Percentiles rank a stretch among this genome's conserved stretches.
These are phyloP conservation scores for Sporothrix schenckii DNA, from an alignment of 2,329 filamentous ascomycete genomes.

Conservation along the genomic window DNA sequence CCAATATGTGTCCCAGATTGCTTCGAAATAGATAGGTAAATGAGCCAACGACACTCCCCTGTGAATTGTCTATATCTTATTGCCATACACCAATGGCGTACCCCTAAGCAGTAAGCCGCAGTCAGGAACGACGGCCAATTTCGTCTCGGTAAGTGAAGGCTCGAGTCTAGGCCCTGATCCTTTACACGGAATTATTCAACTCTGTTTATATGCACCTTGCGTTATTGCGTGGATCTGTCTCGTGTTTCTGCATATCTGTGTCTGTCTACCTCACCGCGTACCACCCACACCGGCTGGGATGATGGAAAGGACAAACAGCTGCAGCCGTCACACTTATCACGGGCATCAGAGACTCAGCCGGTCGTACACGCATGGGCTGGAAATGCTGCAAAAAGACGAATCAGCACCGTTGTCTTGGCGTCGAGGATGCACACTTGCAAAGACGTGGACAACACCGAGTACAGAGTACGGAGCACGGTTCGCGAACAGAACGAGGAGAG, in stretches of 20 bases:
- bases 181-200: not conserved
- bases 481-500: not conserved
- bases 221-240: constrained; percentile 5
- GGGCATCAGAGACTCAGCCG: not conserved
- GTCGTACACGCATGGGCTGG: constrained; percentile 1
- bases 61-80: no score
- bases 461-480: not conserved
- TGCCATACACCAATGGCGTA: not conserved
- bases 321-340: not conserved
- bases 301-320: not conserved
- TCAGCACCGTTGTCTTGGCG: not conserved
- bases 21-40: not conserved
- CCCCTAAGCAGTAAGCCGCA: not conserved
- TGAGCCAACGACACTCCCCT: not conserved
- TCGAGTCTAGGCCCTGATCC: not conserved
- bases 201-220: constrained; percentile 2
- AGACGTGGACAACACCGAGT: not conserved
- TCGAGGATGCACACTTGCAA: not conserved
- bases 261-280: not conserved
- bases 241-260: not conserved
- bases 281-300: not conserved
- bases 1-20: not conserved
- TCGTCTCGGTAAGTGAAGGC: constrained; percentile 1
- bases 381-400: not conserved
- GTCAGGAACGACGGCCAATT: not conserved